Evolutionary conservation across 768 basidiomycete species (phyloP).

Genomic region (Trametopsis cervina): DNA sequence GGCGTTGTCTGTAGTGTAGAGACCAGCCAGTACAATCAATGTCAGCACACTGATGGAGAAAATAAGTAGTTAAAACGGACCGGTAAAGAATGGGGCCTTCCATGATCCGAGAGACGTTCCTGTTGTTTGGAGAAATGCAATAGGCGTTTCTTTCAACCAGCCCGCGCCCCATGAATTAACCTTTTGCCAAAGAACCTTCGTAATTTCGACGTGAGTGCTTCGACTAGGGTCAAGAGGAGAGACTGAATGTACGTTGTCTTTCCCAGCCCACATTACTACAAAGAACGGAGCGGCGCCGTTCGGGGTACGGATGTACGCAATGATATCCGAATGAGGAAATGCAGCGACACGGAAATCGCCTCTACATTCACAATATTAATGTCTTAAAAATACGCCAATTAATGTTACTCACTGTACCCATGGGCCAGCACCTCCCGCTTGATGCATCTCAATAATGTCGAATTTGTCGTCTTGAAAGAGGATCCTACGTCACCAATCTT

Average conservation of each 20-base stretch:
- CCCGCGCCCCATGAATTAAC: background rate
- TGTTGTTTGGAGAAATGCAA: background rate
- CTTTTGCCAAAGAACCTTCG: conserved; percentile 1
- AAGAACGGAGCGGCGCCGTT: background rate
- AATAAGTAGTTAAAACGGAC: background rate
- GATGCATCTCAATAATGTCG: conserved; percentile 6
- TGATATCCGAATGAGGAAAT: conserved; percentile 3
- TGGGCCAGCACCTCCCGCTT: background rate
- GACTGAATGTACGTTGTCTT: conserved; percentile 1
- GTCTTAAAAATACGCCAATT: no score
- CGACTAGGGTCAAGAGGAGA: background rate
- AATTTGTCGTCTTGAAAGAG: conserved; percentile 4
- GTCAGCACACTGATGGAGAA: no score
- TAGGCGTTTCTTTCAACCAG: background rate
- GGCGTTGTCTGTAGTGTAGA: background rate
- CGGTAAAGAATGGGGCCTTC: background rate
- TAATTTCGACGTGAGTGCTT: no score
- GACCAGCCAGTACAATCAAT: no score
- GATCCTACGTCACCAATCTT: no score
- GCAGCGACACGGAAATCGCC: background rate
- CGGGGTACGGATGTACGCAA: conserved; percentile 1
- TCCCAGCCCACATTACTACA: conserved; percentile 4
- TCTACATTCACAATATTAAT: no score
- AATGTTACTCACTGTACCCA: no score
- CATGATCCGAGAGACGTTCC: conserved; percentile 2